Conservation (phyloP, 2,329 filamentous ascomycete genomes). For the Monascus ruber region DNA sequence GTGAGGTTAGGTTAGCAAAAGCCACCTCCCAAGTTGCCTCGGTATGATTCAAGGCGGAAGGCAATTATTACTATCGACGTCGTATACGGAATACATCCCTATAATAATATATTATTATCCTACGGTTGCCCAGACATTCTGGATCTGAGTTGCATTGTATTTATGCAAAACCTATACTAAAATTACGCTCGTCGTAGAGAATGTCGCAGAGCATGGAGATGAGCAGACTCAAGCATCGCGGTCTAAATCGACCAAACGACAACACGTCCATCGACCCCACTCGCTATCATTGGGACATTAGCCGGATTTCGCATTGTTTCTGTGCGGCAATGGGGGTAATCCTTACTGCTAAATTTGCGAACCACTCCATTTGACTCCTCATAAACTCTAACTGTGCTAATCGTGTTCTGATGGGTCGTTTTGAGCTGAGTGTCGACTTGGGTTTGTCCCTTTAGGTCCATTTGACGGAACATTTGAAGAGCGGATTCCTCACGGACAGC, state of each 20-base stretch:
- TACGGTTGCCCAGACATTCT: too few relatives aligned
- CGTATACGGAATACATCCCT: too few relatives aligned
- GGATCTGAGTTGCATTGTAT: too few relatives aligned
- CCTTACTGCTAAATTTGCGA: slow-evolving; percentile 75
- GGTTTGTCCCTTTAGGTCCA: slow-evolving; percentile 91
- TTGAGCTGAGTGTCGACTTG: slow-evolving; percentile 90
- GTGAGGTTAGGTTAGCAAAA: too few relatives aligned
- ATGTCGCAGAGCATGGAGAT: too few relatives aligned
- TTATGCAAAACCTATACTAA: too few relatives aligned
- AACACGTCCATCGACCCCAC: slow-evolving; percentile 70
- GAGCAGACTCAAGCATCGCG: too few relatives aligned
- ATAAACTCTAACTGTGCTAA: slow-evolving; percentile 71
- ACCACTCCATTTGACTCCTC: slow-evolving; percentile 54
- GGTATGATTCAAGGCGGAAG: too few relatives aligned
- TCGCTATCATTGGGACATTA: slow-evolving; percentile 42
- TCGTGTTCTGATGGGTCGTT: slow-evolving; percentile 93
- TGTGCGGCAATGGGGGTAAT: slow-evolving; percentile 1
- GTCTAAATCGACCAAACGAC: slow-evolving; percentile 62
- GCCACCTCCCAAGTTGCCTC: too few relatives aligned
- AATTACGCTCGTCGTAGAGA: too few relatives aligned
- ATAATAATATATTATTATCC: too few relatives aligned
- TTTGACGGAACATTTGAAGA: slow-evolving; percentile 95
- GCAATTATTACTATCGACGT: too few relatives aligned
- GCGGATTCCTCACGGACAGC: slow-evolving; percentile 75
- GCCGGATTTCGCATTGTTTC: slow-evolving; percentile 8